Base-by-base conservation (phyloP, 163 green algal species). In the Trebouxiophyceae sp. region DNA sequence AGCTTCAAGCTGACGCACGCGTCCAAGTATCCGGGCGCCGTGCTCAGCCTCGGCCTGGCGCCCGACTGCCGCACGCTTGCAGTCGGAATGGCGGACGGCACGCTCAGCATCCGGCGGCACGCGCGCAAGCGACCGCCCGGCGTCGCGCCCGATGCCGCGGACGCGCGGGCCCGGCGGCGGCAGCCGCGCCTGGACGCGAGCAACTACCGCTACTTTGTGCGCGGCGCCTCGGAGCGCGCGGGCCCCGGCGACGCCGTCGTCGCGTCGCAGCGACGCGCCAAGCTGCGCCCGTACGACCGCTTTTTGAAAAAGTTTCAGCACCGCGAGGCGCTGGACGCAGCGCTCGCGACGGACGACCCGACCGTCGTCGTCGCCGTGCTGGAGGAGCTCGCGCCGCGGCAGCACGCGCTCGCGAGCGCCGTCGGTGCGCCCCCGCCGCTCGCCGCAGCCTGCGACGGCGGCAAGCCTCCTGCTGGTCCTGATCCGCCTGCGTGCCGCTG, bases 201-300 rank as follows among this genome's bases (percentile, higher is more conserved):
- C n/a, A 88, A 76, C 61, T 96, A 83, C 76, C 73, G 82, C 45
- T 97, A 92, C 76, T 96, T 97, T 67, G 77, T 96, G 22, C 79
- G 91, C 7, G 89, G 89, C 12, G 69, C 70, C 34, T 88, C 58
- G 63, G 74, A 78, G 34, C 82, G 83, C 67, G 77, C 86, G 2
- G 78, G 68, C 1, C 69, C 71, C 7, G 67, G 62, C 3, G 89
- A 95, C 50, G 77, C 34, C 8, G 23, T 30, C 19, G 24, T 69
- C n/a, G n/a, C 31, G 29, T 62, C 71, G 81, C 39, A 65, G 66
- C 1, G 75, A 58, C 20, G 6, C 16, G 26, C 33, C 45, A 50
- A 46, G 19, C 73, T 97, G 57, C 64, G 77, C 19, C 57, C 72
- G 45, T 89, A 95, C 63, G 90, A 97, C 77, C 77, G 72, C 24